These are phyloP conservation scores for Saccharomycopsis fibuligera DNA, from an alignment of 805 yeast genomes.

Conservation along the genomic window DNA sequence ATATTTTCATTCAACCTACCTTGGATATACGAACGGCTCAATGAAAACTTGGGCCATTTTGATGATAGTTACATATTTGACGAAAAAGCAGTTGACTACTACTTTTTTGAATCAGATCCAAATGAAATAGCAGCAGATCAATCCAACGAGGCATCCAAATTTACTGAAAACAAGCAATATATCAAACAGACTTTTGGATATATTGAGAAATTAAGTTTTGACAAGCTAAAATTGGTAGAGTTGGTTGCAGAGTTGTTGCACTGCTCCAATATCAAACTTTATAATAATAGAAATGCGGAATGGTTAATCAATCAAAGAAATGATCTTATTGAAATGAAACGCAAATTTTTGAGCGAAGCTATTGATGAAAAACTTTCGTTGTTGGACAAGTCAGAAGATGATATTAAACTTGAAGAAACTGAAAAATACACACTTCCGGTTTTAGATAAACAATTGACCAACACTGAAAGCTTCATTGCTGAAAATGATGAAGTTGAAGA, in stretches of 20 bases:
- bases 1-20: slow-evolving; percentile 66
- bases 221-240: slow-evolving; percentile 84
- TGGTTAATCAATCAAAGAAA: slow-evolving; percentile 64
- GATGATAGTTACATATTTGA: slow-evolving; percentile 12
- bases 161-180: slow-evolving; percentile 6
- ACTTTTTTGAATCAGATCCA: slow-evolving; percentile 15
- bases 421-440: slow-evolving; percentile 55
- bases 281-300: slow-evolving; percentile 73
- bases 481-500: slow-evolving; percentile 21
- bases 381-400: slow-evolving; percentile 34
- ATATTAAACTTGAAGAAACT: slow-evolving; percentile 26
- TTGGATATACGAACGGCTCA: slow-evolving; percentile 53
- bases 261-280: slow-evolving; percentile 92
- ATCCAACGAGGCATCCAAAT: not conserved
- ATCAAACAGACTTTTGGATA: slow-evolving; percentile 19
- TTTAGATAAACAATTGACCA: slow-evolving; percentile 50
- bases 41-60: slow-evolving; percentile 8
- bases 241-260: slow-evolving; percentile 89
- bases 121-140: not conserved
- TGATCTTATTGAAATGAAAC: slow-evolving; percentile 29
- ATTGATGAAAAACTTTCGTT: slow-evolving; percentile 14
- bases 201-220: slow-evolving; percentile 57
- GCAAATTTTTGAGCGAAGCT: slow-evolving; percentile 14
- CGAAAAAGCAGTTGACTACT: slow-evolving; percentile 3
- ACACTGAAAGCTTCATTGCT: slow-evolving; percentile 44